Base-by-base conservation (phyloP, 2,329 filamentous ascomycete species). In the Colletotrichum siamense region DNA sequence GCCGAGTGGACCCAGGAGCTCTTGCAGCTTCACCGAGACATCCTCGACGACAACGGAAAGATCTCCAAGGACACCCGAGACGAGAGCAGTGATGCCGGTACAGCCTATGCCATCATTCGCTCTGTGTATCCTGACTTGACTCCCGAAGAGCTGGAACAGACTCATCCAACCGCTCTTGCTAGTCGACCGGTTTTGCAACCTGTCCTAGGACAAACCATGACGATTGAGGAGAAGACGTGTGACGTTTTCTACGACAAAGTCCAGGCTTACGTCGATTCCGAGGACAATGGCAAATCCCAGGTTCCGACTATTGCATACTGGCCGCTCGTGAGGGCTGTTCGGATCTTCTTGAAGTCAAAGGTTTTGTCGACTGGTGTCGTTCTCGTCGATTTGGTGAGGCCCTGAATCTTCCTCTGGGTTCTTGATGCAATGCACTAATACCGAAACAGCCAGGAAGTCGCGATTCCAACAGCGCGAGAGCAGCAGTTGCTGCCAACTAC, bases 391-490 rank as follows among this genome's bases (percentile, higher is more conserved):
- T 82, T 93, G 12, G 83, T 86, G 78, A 79, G 84, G 44, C 44
- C 1, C 18, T 49, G 44, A 22, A 49, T 22, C 44, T 79, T n/a
- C 13, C 87, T 18, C 12, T 9, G 3, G 12, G n/a, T 16, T 36
- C 5, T 24, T 62, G 10, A 13, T 15, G 26, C 8, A 26, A 18
- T n/a, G 4, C 4, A 3, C 77, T 82, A 66, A 81, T 77, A 10
- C 34, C 6, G 8, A 7, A 8, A 52, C 59, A 85, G 81, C 91
- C 91, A 7, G 91, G 91, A 57, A 86, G 91, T 1, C 88, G 91
- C 16, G 92, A 93, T 79, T 88, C 88, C 1, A 93, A 93, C 79
- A 87, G 89, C 6, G 92, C 92, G 44, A 86, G 92, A 66, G 87
- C 89, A 52, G 88, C 90, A 3, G 88, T 93, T 28, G 91, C 92